Conservation (phyloP, 305 asterid species). For the Fraxinus albicans region DNA sequence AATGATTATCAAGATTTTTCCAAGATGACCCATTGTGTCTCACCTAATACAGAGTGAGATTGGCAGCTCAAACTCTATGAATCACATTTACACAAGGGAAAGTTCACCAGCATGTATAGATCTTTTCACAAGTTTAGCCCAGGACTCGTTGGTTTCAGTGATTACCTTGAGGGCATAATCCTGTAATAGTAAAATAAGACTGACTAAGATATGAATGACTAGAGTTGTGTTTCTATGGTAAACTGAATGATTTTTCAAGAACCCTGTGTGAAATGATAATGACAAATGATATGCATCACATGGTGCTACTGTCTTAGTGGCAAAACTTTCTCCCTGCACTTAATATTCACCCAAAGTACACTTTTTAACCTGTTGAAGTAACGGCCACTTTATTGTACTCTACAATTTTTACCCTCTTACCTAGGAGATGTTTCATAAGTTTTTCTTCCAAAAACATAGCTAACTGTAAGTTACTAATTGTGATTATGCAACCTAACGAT, state of each 20-base stretch:
- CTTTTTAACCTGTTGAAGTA: neutral
- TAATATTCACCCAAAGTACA: neutral
- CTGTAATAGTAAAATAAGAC: constrained; percentile 33
- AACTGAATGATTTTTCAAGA: neutral
- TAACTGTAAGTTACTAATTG: neutral
- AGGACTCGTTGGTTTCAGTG: constrained; percentile 78
- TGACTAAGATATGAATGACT: neutral
- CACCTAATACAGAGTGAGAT: neutral
- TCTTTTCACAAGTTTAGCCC: constrained; percentile 92
- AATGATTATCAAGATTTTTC: constrained; percentile 16
- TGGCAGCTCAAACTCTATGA: constrained; percentile 2
- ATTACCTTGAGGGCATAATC: constrained; percentile 87
- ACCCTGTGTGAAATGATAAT: neutral
- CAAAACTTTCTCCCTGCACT: neutral
- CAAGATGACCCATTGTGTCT: constrained; percentile 8
- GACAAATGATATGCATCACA: neutral
- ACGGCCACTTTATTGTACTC: neutral
- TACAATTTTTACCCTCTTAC: neutral
- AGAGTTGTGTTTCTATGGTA: neutral
- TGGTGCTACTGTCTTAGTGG: neutral
- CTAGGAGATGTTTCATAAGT: neutral
- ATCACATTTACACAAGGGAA: constrained; percentile 56
- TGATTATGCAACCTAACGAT: neutral
- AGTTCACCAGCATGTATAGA: constrained; percentile 83
- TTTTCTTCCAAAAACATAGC: neutral